phyloP scores from a whole-genome alignment of 371 early-diverging fungal species.

The Catenaria anguillulae region DNA sequence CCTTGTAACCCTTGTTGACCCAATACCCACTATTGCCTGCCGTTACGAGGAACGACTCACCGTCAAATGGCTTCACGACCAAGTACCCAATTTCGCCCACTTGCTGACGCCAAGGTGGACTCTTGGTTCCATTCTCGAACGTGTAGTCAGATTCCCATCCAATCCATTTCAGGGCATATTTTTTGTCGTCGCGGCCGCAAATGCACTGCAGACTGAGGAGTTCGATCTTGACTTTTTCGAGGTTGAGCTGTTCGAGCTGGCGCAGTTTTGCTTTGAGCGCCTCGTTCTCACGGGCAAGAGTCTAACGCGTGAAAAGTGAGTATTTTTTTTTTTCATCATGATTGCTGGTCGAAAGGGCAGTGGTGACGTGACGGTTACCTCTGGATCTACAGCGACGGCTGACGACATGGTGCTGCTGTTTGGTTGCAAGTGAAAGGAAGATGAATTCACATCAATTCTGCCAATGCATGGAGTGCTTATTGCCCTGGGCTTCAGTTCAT shows the following conservation, averaged over 20 bases:
- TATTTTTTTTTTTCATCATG: no score
- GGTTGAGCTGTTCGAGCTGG: slow-evolving; percentile 1
- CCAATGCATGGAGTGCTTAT: no score
- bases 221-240: slow-evolving; percentile 9
- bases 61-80: slow-evolving; percentile 21
- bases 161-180: slow-evolving; percentile 3
- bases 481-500: no score
- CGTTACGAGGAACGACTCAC: slow-evolving; percentile 27
- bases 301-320: no score
- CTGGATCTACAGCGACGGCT: no score
- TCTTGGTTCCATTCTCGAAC: slow-evolving; percentile 32
- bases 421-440: no score
- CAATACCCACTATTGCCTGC: slow-evolving; percentile 32
- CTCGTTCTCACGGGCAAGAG: slow-evolving; percentile 1
- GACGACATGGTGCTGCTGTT: no score
- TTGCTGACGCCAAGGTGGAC: slow-evolving; percentile 40
- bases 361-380: no score
- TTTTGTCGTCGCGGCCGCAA: slow-evolving; percentile 2
- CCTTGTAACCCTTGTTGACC: slow-evolving; percentile 30
- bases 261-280: not conserved
- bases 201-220: slow-evolving; percentile 7
- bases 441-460: no score
- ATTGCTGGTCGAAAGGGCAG: no score
- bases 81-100: slow-evolving; percentile 34
- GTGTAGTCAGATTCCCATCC: slow-evolving; percentile 23